Percentiles rank a stretch among this genome's conserved stretches.
phyloP scores from a whole-genome alignment of 495 filamentous ascomycete species.

The Penicillium macrosclerotiorum region DNA sequence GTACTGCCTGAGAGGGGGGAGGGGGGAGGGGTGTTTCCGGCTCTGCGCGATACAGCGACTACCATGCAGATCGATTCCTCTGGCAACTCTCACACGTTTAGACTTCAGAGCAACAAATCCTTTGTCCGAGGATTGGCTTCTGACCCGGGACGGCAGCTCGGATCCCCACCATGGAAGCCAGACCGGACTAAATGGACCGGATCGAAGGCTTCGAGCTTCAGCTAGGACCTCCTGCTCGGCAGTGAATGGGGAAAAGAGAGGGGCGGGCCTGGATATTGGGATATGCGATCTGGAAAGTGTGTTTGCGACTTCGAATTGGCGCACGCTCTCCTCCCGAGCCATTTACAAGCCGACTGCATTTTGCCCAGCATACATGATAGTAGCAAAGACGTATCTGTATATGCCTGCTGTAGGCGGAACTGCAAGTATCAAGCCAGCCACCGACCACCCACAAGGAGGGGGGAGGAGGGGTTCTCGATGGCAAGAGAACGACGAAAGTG shows the following conservation, averaged over 20 bases:
- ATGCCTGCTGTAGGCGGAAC: neutral
- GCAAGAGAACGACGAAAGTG: neutral
- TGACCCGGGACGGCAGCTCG: neutral
- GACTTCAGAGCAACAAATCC: conserved; percentile 10
- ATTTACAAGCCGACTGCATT: conserved; percentile 17
- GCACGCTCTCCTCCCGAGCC: neutral
- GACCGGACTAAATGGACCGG: too few relatives aligned
- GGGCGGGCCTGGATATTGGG: too few relatives aligned
- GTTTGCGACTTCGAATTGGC: neutral
- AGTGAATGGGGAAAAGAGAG: too few relatives aligned
- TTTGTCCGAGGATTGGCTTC: conserved; percentile 10
- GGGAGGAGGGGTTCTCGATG: neutral
- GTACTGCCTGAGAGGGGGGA: too few relatives aligned
- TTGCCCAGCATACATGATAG: neutral
- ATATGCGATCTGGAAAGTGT: too few relatives aligned
- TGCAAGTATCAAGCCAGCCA: neutral
- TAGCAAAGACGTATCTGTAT: neutral
- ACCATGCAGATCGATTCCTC: conserved; percentile 26
- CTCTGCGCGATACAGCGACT: conserved; percentile 21
- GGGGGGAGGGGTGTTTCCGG: conserved; percentile 1
- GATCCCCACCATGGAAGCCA: neutral
- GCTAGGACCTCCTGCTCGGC: too few relatives aligned
- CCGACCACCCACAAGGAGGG: neutral
- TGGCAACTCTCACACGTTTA: conserved; percentile 9
- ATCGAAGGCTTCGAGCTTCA: too few relatives aligned